Evolutionary conservation across 2,329 filamentous ascomycete genomes (phyloP).

Genomic region (Metarhizium rileyi): DNA sequence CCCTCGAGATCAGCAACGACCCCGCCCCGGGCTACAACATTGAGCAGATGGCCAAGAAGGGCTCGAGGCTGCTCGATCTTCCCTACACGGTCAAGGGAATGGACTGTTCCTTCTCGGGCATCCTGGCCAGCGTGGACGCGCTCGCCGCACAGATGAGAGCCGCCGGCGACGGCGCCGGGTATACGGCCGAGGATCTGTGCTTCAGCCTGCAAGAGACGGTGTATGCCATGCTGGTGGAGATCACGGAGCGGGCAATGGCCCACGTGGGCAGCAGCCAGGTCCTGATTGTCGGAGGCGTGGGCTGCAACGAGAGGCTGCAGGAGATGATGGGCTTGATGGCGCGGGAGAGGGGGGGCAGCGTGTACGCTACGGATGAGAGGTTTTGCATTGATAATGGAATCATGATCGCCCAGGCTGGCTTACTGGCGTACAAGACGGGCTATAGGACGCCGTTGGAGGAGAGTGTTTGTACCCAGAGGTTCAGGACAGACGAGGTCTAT

Average conservation of each 20-base stretch:
- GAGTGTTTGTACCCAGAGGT: conserved; percentile 75
- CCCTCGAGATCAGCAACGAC: conserved; percentile 85
- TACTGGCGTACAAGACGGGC: conserved; percentile 76
- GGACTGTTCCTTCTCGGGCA: conserved; percentile 94
- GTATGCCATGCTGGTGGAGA: conserved; percentile 95
- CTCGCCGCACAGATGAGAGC: conserved; percentile 58
- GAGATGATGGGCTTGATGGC: conserved; percentile 99
- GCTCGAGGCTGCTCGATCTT: conserved; percentile 67
- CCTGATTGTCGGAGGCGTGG: conserved; percentile 89
- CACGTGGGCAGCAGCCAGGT: conserved; percentile 89
- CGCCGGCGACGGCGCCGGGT: conserved; percentile 42
- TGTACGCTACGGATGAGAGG: conserved; percentile 91
- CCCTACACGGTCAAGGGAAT: conserved; percentile 98
- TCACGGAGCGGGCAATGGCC: conserved; percentile 96
- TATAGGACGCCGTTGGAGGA: conserved; percentile 69
- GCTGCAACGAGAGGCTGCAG: conserved; percentile 88
- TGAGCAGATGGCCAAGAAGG: conserved; percentile 77
- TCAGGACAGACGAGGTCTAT: conserved; percentile 72
- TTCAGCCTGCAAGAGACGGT: conserved; percentile 94
- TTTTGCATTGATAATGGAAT: conserved; percentile 99
- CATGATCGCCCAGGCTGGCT: conserved; percentile 96
- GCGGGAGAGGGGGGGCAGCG: conserved; percentile 72
- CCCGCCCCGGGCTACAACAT: conserved; percentile 97
- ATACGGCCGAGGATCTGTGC: conserved; percentile 79
- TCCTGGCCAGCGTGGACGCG: conserved; percentile 73